These are phyloP conservation scores for Colletotrichum sp. DNA, from an alignment of 2,329 filamentous ascomycete species.

Conservation along the genomic window DNA sequence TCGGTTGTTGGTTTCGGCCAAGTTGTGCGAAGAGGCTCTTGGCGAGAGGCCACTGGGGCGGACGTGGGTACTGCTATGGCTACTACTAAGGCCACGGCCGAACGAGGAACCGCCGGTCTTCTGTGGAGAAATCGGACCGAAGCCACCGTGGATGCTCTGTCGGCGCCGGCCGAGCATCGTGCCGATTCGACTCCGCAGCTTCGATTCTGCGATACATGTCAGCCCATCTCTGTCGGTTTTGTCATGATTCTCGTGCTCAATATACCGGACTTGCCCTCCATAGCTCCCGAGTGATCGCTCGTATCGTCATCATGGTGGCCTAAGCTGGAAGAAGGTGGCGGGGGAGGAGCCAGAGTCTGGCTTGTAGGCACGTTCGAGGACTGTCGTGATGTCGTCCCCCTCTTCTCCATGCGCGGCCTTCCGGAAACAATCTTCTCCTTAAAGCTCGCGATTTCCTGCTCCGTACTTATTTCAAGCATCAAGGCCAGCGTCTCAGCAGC, in stretches of 20 bases:
- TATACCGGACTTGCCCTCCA: conserved; percentile 29
- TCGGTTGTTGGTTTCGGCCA: conserved; percentile 57
- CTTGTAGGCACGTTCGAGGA: conserved; percentile 40
- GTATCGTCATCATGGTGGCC: conserved; percentile 40
- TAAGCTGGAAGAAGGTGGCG: conserved; percentile 17
- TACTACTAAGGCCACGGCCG: conserved; percentile 62
- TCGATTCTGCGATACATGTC: conserved; percentile 51
- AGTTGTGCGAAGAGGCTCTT: conserved; percentile 62
- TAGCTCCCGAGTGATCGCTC: conserved; percentile 49
- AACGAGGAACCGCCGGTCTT: conserved; percentile 60
- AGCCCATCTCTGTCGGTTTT: conserved; percentile 8
- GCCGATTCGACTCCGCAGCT: conserved; percentile 67
- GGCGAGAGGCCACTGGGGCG: conserved; percentile 53
- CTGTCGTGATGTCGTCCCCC: conserved; percentile 43
- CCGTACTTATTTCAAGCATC: conserved; percentile 85
- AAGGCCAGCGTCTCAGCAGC: conserved; percentile 82
- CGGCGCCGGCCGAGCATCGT: conserved; percentile 72
- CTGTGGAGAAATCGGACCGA: conserved; percentile 59
- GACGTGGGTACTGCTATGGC: conserved; percentile 59
- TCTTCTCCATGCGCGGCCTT: conserved; percentile 40
- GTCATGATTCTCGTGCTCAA: neutral
- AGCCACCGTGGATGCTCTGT: conserved; percentile 70
- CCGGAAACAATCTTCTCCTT: conserved; percentile 21
- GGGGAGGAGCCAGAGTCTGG: conserved; percentile 31
- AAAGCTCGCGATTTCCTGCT: conserved; percentile 72